Conservation (phyloP, 257 asterid species). For the Solanum infundibuliforme region DNA sequence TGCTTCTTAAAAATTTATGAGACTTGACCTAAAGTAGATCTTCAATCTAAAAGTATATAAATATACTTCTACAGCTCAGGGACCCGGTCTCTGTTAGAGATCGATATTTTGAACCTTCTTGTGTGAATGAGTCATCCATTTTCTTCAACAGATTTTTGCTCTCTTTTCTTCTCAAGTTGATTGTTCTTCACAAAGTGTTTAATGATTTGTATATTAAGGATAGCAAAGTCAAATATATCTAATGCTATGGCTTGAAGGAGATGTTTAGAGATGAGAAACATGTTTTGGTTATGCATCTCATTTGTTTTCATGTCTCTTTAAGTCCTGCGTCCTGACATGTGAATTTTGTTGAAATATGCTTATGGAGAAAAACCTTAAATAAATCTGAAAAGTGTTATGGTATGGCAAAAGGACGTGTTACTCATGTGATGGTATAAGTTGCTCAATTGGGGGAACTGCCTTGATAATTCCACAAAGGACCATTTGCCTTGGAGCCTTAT, state of each 20-base stretch:
- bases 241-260: not conserved
- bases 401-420: not conserved
- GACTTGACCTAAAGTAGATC: not conserved
- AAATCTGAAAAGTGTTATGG: not conserved
- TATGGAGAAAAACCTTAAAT: not conserved
- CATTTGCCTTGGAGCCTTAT: not conserved
- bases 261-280: not conserved
- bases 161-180: not conserved
- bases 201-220: not conserved
- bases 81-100: not conserved
- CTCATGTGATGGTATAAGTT: not conserved
- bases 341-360: not conserved
- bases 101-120: not conserved
- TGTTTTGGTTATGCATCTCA: not conserved
- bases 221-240: not conserved
- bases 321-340: not conserved
- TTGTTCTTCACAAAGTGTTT: not conserved
- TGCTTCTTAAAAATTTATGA: not conserved
- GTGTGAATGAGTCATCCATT: not conserved
- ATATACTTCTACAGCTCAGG: not conserved
- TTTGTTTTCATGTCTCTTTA: not conserved
- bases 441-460: not conserved
- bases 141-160: not conserved
- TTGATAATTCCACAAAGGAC: not conserved
- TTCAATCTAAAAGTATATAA: not conserved